Conservation (phyloP, 2,329 filamentous ascomycete genomes). For the Phaeomoniella chlamydospora region DNA sequence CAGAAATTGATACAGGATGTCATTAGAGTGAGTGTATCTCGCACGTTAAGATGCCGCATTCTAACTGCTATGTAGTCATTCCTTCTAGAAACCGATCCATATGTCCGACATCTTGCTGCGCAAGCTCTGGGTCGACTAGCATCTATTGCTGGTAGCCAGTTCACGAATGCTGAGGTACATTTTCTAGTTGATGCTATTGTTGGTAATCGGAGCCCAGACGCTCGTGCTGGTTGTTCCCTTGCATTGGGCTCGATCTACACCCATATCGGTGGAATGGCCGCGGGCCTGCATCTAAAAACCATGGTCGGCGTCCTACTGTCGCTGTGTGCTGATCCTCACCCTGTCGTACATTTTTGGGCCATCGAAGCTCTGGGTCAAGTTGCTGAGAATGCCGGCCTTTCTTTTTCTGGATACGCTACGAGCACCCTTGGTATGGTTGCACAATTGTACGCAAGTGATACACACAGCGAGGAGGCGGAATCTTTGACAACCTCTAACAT, state of each 20-base stretch:
- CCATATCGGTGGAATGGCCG: constrained; percentile 94
- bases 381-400: constrained; percentile 81
- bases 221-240: constrained; percentile 85
- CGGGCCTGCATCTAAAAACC: constrained; percentile 88
- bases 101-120: constrained; percentile 72
- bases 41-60: neutral
- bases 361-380: constrained; percentile 76
- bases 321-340: constrained; percentile 86
- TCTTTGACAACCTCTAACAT: constrained; percentile 78
- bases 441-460: constrained; percentile 81
- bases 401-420: constrained; percentile 80
- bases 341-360: constrained; percentile 92
- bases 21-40: constrained; percentile 51
- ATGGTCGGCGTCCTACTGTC: constrained; percentile 98
- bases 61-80: constrained; percentile 40
- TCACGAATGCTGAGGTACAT: constrained; percentile 83
- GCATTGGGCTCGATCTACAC: constrained; percentile 87
- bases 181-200: constrained; percentile 89
- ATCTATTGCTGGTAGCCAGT: constrained; percentile 67
- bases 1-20: constrained; percentile 57
- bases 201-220: constrained; percentile 80
- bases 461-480: constrained; percentile 71
- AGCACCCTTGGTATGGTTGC: constrained; percentile 87
- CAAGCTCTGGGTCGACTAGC: constrained; percentile 77
- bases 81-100: constrained; percentile 69